Conservation (phyloP, 1,284 basidiomycete genomes). For the Singerocomus inundabilis region DNA sequence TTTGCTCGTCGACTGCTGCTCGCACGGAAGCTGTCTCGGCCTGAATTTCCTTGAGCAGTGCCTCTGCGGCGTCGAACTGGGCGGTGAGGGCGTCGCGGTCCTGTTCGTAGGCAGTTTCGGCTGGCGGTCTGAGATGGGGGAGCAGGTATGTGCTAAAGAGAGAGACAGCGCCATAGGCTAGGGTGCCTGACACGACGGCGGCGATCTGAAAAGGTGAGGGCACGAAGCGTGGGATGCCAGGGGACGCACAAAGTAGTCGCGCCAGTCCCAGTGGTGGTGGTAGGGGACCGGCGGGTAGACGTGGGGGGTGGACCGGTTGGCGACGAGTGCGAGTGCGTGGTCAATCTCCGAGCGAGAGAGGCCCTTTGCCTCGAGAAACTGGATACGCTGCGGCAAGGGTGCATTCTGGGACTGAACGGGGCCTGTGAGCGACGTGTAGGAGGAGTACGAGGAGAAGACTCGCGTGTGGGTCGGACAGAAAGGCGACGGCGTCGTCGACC, state of each 20-base stretch:
- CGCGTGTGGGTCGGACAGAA: conserved; percentile 77
- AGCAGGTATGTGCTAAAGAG: conserved; percentile 92
- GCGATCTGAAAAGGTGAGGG: conserved; percentile 70
- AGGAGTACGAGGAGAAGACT: conserved; percentile 6
- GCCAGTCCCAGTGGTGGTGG: conserved; percentile 76
- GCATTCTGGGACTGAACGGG: conserved; percentile 64
- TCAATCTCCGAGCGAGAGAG: conserved; percentile 85
- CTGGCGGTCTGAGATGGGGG: conserved; percentile 90
- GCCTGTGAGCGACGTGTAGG: conserved; percentile 4
- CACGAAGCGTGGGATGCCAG: conserved; percentile 9
- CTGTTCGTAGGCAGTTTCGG: conserved; percentile 84
- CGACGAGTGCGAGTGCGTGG: conserved; percentile 71
- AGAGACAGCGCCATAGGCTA: conserved; percentile 86
- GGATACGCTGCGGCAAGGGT: conserved; percentile 80
- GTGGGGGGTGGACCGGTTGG: conserved; percentile 36
- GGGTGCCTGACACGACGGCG: conserved; percentile 85
- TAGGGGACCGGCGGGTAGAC: conserved; percentile 43
- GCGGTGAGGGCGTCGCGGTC: conserved; percentile 83
- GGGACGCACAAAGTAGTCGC: conserved; percentile 85
- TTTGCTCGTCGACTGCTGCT: conserved; percentile 79
- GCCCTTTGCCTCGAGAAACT: conserved; percentile 95
- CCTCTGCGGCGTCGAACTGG: conserved; percentile 93
- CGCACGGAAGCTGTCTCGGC: conserved; percentile 73
- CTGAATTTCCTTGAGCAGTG: conserved; percentile 80
- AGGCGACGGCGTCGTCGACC: conserved; percentile 76